Evolutionary conservation across 257 asterid genomes (phyloP).

Genomic region (Henckelia pumila): DNA sequence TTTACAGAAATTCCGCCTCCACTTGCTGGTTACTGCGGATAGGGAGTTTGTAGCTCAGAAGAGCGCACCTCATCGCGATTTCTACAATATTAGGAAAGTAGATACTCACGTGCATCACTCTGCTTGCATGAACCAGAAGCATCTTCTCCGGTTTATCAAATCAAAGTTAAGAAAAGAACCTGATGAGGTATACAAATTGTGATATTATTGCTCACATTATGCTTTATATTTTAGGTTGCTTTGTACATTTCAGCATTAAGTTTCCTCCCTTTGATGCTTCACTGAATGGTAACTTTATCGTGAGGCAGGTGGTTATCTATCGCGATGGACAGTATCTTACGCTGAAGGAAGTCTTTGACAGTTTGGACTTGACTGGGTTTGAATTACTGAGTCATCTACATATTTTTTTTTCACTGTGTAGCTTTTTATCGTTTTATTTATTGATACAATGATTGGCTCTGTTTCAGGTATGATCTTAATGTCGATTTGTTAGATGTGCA

Average conservation of each 20-base stretch:
- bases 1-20: conserved; percentile 82
- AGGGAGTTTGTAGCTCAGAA: conserved; percentile 87
- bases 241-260: conserved; percentile 9
- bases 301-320: conserved; percentile 77
- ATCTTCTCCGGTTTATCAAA: conserved; percentile 87
- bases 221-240: conserved; percentile 12
- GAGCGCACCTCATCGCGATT: conserved; percentile 94
- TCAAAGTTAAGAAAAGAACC: conserved; percentile 85
- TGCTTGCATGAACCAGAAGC: conserved; percentile 98
- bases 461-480: conserved; percentile 81
- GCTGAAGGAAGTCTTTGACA: conserved; percentile 90
- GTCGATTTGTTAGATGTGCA: conserved; percentile 91
- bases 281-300: conserved; percentile 21
- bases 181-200: conserved; percentile 64
- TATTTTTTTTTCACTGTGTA: conserved; percentile 6
- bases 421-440: not conserved
- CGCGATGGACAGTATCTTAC: conserved; percentile 93
- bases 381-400: conserved; percentile 22
- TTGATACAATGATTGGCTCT: conserved; percentile 13
- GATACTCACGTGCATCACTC: conserved; percentile 95
- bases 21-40: conserved; percentile 78
- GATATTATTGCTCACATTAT: conserved; percentile 21
- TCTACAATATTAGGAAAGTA: conserved; percentile 88
- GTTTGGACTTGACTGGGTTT: conserved; percentile 93
- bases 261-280: conserved; percentile 24